phyloP scores from a whole-genome alignment of 2,329 filamentous ascomycete species.

The Bimuria novae-zelandiae region DNA sequence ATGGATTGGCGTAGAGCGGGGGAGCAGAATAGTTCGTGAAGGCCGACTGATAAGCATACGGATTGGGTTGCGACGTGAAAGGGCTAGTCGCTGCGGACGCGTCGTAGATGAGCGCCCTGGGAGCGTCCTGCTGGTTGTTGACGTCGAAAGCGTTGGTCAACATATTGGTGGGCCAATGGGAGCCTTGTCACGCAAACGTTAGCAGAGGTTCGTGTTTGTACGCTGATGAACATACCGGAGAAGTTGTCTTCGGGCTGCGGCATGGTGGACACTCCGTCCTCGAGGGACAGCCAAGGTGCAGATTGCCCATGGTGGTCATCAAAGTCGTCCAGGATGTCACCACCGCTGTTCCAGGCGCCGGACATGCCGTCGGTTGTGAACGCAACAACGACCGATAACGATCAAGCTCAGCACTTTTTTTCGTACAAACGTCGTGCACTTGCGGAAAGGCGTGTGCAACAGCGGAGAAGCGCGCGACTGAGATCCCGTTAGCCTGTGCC shows the following conservation, averaged over 20 bases:
- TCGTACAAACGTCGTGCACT: not conserved
- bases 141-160: not conserved
- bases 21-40: too few species aligned
- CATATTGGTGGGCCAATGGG: not conserved
- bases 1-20: too few species aligned
- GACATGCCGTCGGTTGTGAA: not conserved
- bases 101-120: not conserved
- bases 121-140: not conserved
- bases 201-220: not conserved
- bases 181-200: not conserved
- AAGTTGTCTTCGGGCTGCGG: not conserved
- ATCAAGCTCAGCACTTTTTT: not conserved
- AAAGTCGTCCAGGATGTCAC: not conserved
- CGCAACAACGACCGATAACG: not conserved
- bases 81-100: not conserved
- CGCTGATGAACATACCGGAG: not conserved
- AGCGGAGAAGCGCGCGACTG: not conserved
- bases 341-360: not conserved
- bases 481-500: not conserved
- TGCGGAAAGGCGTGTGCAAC: not conserved
- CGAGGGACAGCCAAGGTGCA: not conserved
- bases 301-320: not conserved
- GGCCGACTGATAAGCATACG: too few species aligned
- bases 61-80: too few species aligned
- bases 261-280: not conserved